phyloP scores from a whole-genome alignment of 1,284 basidiomycete species.

The Melampsora americana region DNA sequence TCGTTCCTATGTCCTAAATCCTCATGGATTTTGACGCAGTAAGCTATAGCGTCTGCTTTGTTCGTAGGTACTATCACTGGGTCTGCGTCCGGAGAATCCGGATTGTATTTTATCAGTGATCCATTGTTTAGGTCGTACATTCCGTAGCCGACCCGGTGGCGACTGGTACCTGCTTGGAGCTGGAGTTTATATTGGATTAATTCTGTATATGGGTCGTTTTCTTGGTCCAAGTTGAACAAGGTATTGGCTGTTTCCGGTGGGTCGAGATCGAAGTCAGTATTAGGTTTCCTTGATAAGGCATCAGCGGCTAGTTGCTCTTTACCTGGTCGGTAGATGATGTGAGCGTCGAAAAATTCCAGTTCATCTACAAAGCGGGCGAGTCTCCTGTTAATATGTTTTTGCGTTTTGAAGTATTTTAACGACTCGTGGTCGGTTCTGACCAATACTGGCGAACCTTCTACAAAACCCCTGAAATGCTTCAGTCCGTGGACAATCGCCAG shows the following conservation, averaged over 20 bases:
- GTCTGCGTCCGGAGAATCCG: too few relatives aligned
- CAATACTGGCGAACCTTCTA: too few relatives aligned
- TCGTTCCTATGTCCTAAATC: background rate
- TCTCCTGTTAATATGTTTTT: too few relatives aligned
- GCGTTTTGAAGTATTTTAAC: too few relatives aligned
- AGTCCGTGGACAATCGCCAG: conserved; percentile 17
- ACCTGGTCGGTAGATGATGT: conserved; percentile 16
- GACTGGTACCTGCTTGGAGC: background rate
- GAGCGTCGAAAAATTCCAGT: conserved; percentile 11
- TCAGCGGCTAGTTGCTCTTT: conserved; percentile 17
- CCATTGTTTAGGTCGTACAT: too few relatives aligned
- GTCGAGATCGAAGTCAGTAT: background rate
- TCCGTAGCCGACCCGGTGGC: too few relatives aligned
- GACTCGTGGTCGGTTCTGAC: too few relatives aligned
- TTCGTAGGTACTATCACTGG: background rate
- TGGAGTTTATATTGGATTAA: background rate
- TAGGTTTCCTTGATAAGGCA: conserved; percentile 9
- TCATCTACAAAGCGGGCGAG: too few relatives aligned
- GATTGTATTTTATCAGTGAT: too few relatives aligned
- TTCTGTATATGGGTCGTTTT: background rate
- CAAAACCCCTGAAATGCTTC: conserved; percentile 9
- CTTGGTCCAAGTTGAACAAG: background rate
- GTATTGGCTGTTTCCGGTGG: background rate
- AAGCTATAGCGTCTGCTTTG: background rate
- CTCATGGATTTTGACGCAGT: background rate